phyloP scores from a whole-genome alignment of 305 asterid genomes.

The Solanum hybrid region DNA sequence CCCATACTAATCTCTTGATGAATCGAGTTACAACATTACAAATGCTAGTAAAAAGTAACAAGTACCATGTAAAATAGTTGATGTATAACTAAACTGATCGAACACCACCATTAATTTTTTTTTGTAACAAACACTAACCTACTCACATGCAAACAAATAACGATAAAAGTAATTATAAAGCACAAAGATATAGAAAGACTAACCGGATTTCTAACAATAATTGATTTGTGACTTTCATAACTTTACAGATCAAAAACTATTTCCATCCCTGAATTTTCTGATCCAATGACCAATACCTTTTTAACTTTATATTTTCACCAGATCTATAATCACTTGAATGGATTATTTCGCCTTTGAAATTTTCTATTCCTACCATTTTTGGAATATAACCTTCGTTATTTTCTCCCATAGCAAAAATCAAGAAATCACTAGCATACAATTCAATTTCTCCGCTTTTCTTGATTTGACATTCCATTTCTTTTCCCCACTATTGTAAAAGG shows the following conservation, averaged over 20 bases:
- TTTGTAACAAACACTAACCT: too few species aligned
- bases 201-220: conserved; percentile 16
- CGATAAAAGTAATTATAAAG: neutral
- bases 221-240: conserved; percentile 4
- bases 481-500: too few species aligned
- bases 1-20: too few species aligned
- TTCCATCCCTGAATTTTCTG: conserved; percentile 29
- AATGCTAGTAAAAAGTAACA: too few species aligned
- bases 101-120: neutral
- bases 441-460: too few species aligned
- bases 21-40: too few species aligned
- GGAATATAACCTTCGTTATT: too few species aligned
- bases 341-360: too few species aligned
- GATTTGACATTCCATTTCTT: too few species aligned
- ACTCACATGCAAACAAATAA: neutral
- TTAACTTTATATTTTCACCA: conserved; percentile 9
- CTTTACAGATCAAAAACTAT: conserved; percentile 17
- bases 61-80: neutral
- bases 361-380: too few species aligned
- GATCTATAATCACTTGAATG: conserved; percentile 7
- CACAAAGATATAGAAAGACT: neutral
- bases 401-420: too few species aligned
- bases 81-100: neutral
- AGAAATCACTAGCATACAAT: too few species aligned
- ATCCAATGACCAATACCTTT: conserved; percentile 20